Conservation (phyloP, 305 asterid species). For the Solanum aculeatissimum region DNA sequence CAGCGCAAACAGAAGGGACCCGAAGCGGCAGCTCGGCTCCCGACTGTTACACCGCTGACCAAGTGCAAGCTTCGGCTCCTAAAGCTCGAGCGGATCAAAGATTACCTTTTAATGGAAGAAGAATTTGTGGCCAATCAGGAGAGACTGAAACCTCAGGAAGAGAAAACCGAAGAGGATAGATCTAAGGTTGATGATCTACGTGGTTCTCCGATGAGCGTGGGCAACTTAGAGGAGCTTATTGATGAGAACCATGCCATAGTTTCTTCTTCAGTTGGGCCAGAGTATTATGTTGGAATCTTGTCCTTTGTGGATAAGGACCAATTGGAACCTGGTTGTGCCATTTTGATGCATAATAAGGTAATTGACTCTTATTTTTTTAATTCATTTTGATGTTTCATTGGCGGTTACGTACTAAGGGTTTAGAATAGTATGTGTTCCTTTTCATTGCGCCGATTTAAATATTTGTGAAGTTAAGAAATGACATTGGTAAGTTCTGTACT, state of each 20-base stretch:
- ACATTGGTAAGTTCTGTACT: neutral
- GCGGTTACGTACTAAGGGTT: neutral
- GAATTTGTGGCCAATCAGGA: conserved; percentile 92
- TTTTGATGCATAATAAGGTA: conserved; percentile 96
- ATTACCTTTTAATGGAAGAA: conserved; percentile 80
- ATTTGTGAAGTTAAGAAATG: neutral
- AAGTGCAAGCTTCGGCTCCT: conserved; percentile 73
- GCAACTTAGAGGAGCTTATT: conserved; percentile 77
- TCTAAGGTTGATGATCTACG: conserved; percentile 83
- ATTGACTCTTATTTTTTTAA: neutral
- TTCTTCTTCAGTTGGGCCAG: conserved; percentile 85
- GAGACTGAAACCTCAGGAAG: conserved; percentile 87
- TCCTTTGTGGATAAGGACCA: conserved; percentile 91
- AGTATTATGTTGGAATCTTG: conserved; percentile 83
- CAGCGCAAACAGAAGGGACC: conserved; percentile 89
- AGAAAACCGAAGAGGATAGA: conserved; percentile 93
- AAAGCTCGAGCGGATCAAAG: conserved; percentile 76
- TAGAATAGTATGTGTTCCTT: neutral
- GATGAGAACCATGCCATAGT: conserved; percentile 97
- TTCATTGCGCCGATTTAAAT: neutral
- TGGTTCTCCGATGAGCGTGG: conserved; percentile 94
- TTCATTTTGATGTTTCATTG: neutral
- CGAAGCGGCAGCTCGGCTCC: conserved; percentile 79
- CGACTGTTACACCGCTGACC: conserved; percentile 66
- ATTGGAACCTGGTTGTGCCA: conserved; percentile 92